Evolutionary conservation across 2,329 filamentous ascomycete species (phyloP), one percentile per base, ranked within the genome.

Genomic region (Metarhizium anisopliae): DNA sequence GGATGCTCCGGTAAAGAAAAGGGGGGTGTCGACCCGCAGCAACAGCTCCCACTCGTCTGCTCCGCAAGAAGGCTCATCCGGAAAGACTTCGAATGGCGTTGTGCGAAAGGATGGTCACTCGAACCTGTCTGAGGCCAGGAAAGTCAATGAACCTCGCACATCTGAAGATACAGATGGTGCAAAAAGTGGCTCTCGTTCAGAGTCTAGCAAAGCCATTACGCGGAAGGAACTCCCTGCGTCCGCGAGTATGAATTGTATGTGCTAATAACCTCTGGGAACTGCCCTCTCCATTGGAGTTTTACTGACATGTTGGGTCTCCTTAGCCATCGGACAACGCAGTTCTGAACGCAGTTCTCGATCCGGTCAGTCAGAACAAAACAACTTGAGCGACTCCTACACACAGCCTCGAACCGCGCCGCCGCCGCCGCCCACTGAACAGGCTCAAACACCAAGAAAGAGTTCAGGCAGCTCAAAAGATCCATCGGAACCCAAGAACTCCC

Each of bases 1-100:
- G 65, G 90, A 95, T 51, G 89, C 87, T 1, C 89, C 90, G 0
- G 87, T 85, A 69, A 81, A 77, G 64, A 82, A 80, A 63, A 79
- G 76, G 63, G 59, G 71, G 36, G 62, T 70, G 16, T 70, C 70
- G 55, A 69, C 74, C 3, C 72, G 76, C 55, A 74, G 70, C 60
- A 64, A 58, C 50, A 74, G 73, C 60, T 77, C 77, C 1, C 73
- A 77, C 55, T 73, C 70, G 10, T 70, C 67, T 53, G 62, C 67
- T 20, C 66, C 70, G 5, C 65, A 72, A 43, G 77, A 70, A 16
- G 63, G 61, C 38, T 63, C 63, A 40, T 67, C 72, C 5, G 58
- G 57, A 18, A 73, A 69, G 51, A 65, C 70, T 2, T 67, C 67
- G 53, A 73, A 73, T 50, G 72, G 66, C 6, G 54, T 56, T 40